These are phyloP conservation scores for Aphanomyces astaci DNA, from an alignment of 352 stramenopile genomes.

Conservation along the genomic window DNA sequence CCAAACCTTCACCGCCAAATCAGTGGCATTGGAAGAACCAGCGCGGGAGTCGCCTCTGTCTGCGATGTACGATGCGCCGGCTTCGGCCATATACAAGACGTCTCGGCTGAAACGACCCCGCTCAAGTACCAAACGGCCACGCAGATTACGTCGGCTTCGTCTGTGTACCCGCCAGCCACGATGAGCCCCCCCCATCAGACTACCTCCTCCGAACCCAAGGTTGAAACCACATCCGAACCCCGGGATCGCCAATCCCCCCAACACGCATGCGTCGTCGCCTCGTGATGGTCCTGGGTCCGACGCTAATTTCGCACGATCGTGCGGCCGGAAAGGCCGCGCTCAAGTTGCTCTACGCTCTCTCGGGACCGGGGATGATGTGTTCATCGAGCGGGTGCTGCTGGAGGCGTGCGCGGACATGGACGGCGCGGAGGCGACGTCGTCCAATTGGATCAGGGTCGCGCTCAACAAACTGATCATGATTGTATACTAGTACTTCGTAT, in stretches of 20 bases:
- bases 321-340: conserved; percentile 63
- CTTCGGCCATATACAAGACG: conserved; percentile 12
- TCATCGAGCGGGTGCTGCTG: conserved; percentile 68
- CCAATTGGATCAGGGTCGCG: conserved; percentile 52
- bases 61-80: conserved; percentile 13
- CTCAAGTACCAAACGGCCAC: not conserved
- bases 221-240: not conserved
- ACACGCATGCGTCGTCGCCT: not conserved
- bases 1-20: not conserved
- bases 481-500: too few relatives aligned
- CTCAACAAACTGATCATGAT: conserved; percentile 54
- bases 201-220: not conserved
- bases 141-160: too few relatives aligned
- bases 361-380: conserved; percentile 54
- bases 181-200: conserved; percentile 15
- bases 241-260: conserved; percentile 27
- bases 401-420: conserved; percentile 69
- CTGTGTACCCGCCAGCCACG: not conserved
- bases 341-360: conserved; percentile 72
- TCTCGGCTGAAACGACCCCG: conserved; percentile 9
- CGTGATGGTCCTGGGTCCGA: conserved; percentile 34
- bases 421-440: conserved; percentile 35
- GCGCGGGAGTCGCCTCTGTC: conserved; percentile 1
- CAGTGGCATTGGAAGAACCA: conserved; percentile 24
- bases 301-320: conserved; percentile 45